Evolutionary conservation across 306 rosid genomes (phyloP), one percentile per base, ranked within the genome.

Genomic region (Crataegus laevigata): DNA sequence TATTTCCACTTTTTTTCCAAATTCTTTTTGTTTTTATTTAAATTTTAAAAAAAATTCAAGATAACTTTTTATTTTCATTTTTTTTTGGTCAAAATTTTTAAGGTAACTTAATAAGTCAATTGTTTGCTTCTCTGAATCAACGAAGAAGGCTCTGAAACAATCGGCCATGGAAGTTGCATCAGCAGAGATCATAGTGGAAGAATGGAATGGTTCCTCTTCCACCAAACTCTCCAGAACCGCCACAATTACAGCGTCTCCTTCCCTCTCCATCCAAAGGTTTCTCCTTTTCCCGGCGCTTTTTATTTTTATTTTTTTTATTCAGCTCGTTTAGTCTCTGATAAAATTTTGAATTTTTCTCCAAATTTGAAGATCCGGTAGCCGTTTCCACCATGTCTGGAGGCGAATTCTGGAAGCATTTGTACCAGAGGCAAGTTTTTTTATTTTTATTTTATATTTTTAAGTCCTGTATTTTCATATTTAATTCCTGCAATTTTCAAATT

Each of bases 321-420:
- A 11, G 32, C 28, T 57, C 38, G 32, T 28, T 34, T 22, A 18
- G 2, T 54, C 68, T 36, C 24, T 22, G 15, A 55, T n/a, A 7
- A 26, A 73, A 40, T 32, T 34, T 51, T 8, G 42, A 6, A 43
- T 12, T 36, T 45, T 68, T 38, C 36, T 59, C 4, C 52, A 19
- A 6, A 59, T 42, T 21, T 19, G 3, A 84, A 91, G 97, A 88
- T 94, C 93, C 26, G 86, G 89, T 72, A 82, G 88, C 61, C 90
- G 88, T 52, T 89, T 90, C 76, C 85, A 75, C 68, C 87, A 88
- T 84, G 75, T 90, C 66, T 90, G 97, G 93, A 57, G 85, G 69
- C 86, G 91, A 55, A 70, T 94, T 65, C 90, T 94, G 69, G 90
- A 91, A 60, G 98, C 98, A 25, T 94, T 94, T 85, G 91, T 94